Evolutionary conservation across 148 eudicot genomes (phyloP), one percentile per base, ranked within the genome.

Genomic region (Mesembryanthemum crystallinum): DNA sequence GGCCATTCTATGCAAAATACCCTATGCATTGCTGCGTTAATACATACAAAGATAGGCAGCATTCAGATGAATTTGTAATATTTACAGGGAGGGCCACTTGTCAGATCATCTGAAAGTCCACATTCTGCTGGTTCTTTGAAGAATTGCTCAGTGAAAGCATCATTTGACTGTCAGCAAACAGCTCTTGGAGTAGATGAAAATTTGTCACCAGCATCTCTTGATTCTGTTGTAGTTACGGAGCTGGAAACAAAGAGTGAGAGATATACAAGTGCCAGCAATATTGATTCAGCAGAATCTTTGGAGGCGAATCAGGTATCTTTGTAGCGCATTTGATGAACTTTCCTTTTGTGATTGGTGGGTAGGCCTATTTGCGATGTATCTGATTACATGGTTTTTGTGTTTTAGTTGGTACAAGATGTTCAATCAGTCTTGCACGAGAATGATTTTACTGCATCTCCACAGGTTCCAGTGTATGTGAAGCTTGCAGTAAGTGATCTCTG

Each of bases 151-250:
- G 67, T 60, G 74, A 88, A 81, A 80, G 78, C 85, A 59, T 70
- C 89, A 35, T 71, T 88, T 45, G 89, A 90, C 57, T 82, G 85
- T 73, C 89, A 88, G 84, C 86, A 84, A 74, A 72, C 88, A 5
- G 74, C 76, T 81, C 84, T 82, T 47, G 78, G 87, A 70, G 73
- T 87, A 29, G 85, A 88, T 67, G 92, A 85, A 78, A 87, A 80
- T 81, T 81, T 88, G 71, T 90, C 95, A n/a, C 90, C 92, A 49
- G 88, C 86, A 49, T 88, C 92, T 59, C 80, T 90, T 76, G 92
- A 88, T 83, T 90, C 95, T 30, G 81, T 88, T 79, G 86, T 82
- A 70, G 95, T 84, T 78, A 73, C 86, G 18, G 92, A 88, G 55
- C 82, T 83, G 72, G 86, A 82, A 69, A 64, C 85, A 49, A 90